Evolutionary conservation across 257 asterid genomes (phyloP).

Genomic region (Nicotiana otophora): DNA sequence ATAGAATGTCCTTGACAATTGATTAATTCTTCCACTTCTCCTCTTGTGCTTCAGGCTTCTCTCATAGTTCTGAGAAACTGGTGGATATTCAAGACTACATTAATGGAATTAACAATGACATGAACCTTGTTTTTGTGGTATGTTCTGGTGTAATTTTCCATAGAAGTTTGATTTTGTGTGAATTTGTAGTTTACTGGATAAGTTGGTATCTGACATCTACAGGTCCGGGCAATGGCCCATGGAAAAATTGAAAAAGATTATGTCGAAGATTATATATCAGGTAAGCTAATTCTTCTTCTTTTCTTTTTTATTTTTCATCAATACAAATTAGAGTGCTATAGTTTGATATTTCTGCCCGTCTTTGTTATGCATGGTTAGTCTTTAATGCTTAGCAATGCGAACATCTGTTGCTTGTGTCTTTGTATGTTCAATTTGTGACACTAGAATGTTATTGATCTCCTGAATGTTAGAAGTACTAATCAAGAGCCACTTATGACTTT

Average conservation of each 20-base stretch:
- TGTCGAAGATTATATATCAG: slow-evolving; percentile 66
- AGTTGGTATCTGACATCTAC: slow-evolving; percentile 9
- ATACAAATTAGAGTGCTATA: neutral
- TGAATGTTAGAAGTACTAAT: neutral
- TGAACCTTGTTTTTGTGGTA: slow-evolving; percentile 82
- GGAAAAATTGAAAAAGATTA: slow-evolving; percentile 71
- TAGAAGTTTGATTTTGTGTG: neutral
- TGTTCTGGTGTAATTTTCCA: slow-evolving; percentile 3
- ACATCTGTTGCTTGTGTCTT: neutral
- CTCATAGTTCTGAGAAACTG: slow-evolving; percentile 81
- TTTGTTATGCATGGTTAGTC: neutral
- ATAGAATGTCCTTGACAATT: neutral
- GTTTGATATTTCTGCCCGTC: neutral
- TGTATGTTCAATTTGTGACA: neutral
- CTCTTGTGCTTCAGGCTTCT: slow-evolving; percentile 49
- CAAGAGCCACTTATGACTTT: neutral
- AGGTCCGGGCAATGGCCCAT: slow-evolving; percentile 93
- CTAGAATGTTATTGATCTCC: neutral
- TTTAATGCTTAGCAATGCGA: neutral
- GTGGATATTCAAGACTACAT: slow-evolving; percentile 64
- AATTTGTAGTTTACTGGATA: neutral
- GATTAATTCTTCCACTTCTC: neutral
- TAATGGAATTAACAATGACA: slow-evolving; percentile 39
- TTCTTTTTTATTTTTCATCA: neutral
- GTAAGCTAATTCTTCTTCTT: slow-evolving; percentile 30